Evolutionary conservation across 106 monocot genomes (phyloP), one percentile per base, ranked within the genome.

Genomic region (Dioscorea zingiberensis): DNA sequence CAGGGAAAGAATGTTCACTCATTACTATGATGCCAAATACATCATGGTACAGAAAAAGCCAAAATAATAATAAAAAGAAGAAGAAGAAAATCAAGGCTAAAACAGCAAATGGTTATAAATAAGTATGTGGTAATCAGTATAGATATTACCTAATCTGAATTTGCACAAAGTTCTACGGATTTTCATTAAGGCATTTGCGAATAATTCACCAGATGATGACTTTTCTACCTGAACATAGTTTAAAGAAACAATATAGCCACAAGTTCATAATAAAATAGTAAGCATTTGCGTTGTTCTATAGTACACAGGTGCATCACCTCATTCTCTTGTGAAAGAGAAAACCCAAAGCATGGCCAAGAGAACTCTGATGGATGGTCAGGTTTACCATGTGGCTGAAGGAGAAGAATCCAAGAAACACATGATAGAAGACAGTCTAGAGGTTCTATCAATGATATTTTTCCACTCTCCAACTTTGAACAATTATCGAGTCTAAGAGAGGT

Each of bases 301-400:
- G 47, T 2, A 67, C 4, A 59, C n/a, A 13, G 15, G 16, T 66
- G 27, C 25, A 60, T 23, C 63, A 95, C 95, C 83, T 95, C 87
- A 76, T 68, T 79, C n/a, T 97, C 88, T 75, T 85, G 97, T 32
- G 97, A 85, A 73, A 88, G 71, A 28, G 88, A 88, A 44, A 97
- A 97, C 25, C 76, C 85, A 68, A 92, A 83, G 81, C 85, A 86
- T 46, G 83, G 69, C 81, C 76, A 81, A 65, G 85, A 71, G 55
- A 60, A 44, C 18, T 84, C 79, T 63, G 79, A 69, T 76, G 71
- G 66, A 58, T 44, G 63, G 7, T 85, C 79, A 65, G 76, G 59
- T 71, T 82, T 84, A 46, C 44, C 55, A 48, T 73, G 78, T 58
- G 74, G 70, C 64, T 95, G 91, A 66, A 95, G 80, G 27, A 76